Evolutionary conservation across 1,139 yeast species (phyloP).

Genomic region (Magnusiomyces paraingens): DNA sequence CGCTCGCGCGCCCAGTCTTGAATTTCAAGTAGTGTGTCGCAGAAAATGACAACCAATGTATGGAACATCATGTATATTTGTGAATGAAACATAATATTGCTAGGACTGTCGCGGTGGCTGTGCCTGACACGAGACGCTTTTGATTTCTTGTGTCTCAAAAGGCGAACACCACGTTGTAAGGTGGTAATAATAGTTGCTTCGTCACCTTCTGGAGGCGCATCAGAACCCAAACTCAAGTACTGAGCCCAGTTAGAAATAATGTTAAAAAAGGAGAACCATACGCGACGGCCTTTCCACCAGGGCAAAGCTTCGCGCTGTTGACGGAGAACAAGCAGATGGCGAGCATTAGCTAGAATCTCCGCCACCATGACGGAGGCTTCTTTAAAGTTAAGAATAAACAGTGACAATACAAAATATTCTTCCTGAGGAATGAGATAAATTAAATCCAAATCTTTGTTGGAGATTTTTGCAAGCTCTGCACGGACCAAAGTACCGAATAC

Average conservation of each 20-base stretch:
- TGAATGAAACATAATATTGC: no score
- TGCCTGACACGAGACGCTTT: no score
- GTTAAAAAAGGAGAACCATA: slow-evolving; percentile 40
- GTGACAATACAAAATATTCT: slow-evolving; percentile 43
- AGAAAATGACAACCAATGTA: no score
- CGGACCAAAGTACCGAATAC: slow-evolving; percentile 31
- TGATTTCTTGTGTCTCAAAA: no score
- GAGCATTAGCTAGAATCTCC: slow-evolving; percentile 32
- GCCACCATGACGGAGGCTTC: slow-evolving; percentile 35
- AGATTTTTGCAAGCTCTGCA: slow-evolving; percentile 19
- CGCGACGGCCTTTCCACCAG: slow-evolving; percentile 32
- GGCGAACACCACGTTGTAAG: not conserved
- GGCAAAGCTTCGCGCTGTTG: slow-evolving; percentile 33
- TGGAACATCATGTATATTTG: no score
- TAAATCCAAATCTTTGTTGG: slow-evolving; percentile 11
- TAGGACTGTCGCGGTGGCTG: no score
- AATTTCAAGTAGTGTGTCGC: no score
- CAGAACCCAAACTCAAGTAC: slow-evolving; percentile 31
- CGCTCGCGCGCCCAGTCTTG: no score
- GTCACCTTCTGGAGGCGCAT: slow-evolving; percentile 24
- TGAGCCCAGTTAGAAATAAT: slow-evolving; percentile 31
- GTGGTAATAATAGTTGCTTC: slow-evolving; percentile 18
- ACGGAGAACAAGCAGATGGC: slow-evolving; percentile 32
- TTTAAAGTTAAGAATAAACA: slow-evolving; percentile 43
- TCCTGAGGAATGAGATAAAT: slow-evolving; percentile 39